These are phyloP conservation scores for Physcomitrium patens DNA, from an alignment of 225 moss, liverwort and hornwort genomes.

Conservation along the genomic window DNA sequence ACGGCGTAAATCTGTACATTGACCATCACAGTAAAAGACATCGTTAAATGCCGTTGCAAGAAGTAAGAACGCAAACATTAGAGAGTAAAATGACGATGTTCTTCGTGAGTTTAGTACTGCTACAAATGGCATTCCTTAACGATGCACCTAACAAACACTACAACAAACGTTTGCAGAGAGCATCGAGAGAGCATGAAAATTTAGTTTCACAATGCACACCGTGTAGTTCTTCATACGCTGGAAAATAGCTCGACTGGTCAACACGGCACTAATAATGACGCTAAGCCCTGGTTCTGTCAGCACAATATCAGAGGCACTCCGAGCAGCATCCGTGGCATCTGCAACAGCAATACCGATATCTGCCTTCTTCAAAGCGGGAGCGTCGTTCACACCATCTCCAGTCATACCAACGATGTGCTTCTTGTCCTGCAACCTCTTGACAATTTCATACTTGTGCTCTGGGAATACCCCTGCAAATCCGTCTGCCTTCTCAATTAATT, in stretches of 20 bases:
- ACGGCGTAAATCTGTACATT: constrained; percentile 48
- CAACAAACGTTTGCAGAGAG: no score
- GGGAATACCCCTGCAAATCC: constrained; percentile 88
- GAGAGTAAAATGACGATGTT: no score
- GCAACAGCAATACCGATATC: constrained; percentile 83
- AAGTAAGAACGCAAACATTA: no score
- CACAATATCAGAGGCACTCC: constrained; percentile 77
- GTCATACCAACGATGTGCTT: constrained; percentile 83
- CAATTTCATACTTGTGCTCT: constrained; percentile 86
- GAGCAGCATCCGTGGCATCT: constrained; percentile 79
- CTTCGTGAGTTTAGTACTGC: no score
- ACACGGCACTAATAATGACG: constrained; percentile 72
- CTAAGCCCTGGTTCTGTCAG: constrained; percentile 82
- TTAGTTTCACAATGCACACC: constrained; percentile 17
- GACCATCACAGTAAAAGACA: neutral
- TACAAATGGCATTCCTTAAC: no score
- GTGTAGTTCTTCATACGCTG: constrained; percentile 85
- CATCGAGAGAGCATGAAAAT: neutral
- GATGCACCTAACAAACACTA: no score
- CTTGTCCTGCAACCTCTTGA: constrained; percentile 54
- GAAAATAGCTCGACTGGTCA: constrained; percentile 71
- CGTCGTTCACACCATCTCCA: constrained; percentile 84
- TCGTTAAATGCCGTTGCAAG: no score
- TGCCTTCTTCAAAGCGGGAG: constrained; percentile 82
- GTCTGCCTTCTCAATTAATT: constrained; percentile 75